Conservation (phyloP, 1,284 basidiomycete species). For the Apiotrichum veenhuisii region DNA sequence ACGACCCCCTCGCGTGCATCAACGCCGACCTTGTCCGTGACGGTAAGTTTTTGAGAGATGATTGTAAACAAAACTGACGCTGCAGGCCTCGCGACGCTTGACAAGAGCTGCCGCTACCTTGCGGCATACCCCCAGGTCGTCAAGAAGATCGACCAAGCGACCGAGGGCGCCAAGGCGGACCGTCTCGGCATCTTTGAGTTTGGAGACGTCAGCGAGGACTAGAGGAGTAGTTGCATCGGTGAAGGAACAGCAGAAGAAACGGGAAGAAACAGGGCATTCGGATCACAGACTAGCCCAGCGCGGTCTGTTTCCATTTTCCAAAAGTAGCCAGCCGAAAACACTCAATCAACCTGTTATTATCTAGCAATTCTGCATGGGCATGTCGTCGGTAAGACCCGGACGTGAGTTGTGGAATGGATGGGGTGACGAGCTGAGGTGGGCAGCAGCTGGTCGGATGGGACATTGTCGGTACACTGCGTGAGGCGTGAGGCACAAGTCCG, state of each 20-base stretch:
- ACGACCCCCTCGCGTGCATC: constrained; percentile 70
- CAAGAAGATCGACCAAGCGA: constrained; percentile 61
- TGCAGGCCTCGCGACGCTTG: constrained; percentile 66
- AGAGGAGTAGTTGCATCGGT: neutral
- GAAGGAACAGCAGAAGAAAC: neutral
- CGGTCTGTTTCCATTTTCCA: no score
- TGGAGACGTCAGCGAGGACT: constrained; percentile 29
- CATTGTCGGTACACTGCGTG: no score
- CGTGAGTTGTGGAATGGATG: no score
- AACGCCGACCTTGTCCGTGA: constrained; percentile 70
- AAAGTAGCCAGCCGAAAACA: no score
- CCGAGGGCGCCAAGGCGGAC: constrained; percentile 66
- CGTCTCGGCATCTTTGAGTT: constrained; percentile 81
- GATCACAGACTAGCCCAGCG: no score
- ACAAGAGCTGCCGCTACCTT: constrained; percentile 74
- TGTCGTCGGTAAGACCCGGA: no score
- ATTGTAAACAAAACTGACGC: neutral
- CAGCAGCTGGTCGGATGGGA: no score
- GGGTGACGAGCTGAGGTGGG: no score
- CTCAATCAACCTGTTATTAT: no score
- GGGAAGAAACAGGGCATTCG: no score
- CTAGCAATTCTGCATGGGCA: no score
- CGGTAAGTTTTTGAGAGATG: constrained; percentile 34
- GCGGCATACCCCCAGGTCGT: constrained; percentile 65
- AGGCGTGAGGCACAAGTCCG: no score